Percentiles rank a stretch among this genome's conserved stretches.
Conservation (phyloP, 2,329 filamentous ascomycete genomes). For the Furcasterigmium furcatum region DNA sequence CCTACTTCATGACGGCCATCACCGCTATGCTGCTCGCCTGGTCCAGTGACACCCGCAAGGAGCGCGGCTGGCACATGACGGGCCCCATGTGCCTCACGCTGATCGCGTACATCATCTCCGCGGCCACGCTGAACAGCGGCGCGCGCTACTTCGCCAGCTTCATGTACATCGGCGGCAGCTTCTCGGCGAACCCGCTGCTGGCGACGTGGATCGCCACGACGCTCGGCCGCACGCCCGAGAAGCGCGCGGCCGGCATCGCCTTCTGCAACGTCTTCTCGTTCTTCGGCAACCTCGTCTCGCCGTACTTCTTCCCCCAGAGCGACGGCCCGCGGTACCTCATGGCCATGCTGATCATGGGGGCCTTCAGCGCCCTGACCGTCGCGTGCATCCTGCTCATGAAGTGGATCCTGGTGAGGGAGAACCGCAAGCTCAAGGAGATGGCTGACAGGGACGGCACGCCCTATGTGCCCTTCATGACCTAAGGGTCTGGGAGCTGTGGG, state of each 20-base stretch:
- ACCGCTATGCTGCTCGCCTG: conserved; percentile 36
- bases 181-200: conserved; percentile 26
- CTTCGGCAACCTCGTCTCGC: conserved; percentile 40
- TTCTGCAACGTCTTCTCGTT: conserved; percentile 41
- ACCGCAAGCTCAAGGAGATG: background rate
- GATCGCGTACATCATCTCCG: conserved; percentile 55
- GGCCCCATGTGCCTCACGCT: conserved; percentile 37
- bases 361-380: conserved; percentile 15
- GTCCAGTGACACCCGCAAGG: conserved; percentile 28
- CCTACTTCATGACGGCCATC: conserved; percentile 40
- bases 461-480: background rate
- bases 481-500: too few species aligned
- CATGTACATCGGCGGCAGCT: conserved; percentile 26
- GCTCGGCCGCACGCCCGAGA: conserved; percentile 38
- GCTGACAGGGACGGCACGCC: background rate
- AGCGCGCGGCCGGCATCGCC: conserved; percentile 37
- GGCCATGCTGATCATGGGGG: conserved; percentile 19
- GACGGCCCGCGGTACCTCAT: conserved; percentile 34
- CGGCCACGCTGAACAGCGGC: conserved; percentile 46
- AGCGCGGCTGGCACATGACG: conserved; percentile 16
- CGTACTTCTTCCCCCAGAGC: conserved; percentile 36
- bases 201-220: conserved; percentile 37
- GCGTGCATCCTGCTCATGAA: conserved; percentile 15
- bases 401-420: background rate
- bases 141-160: conserved; percentile 38